phyloP scores from a whole-genome alignment of 495 filamentous ascomycete genomes.

The Penicillium cataractarum region DNA sequence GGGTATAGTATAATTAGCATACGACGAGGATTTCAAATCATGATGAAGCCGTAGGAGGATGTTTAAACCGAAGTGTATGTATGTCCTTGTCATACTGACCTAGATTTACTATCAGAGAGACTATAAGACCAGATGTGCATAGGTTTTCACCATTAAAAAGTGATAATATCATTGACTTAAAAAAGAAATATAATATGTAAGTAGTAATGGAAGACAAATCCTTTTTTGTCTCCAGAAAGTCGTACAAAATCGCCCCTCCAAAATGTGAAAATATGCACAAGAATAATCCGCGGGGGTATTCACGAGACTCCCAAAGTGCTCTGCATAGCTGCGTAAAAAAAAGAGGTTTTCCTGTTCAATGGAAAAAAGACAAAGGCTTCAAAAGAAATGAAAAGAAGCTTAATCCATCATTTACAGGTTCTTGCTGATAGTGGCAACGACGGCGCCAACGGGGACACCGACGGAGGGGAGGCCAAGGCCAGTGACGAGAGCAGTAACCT shows the following conservation, averaged over 20 bases:
- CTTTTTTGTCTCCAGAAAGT: conserved; percentile 12
- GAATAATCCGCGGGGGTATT: conserved; percentile 21
- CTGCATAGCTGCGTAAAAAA: conserved; percentile 29
- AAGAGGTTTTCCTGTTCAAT: conserved; percentile 3
- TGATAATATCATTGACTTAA: conserved; percentile 17
- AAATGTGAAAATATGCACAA: conserved; percentile 25
- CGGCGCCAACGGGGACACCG: conserved; percentile 36
- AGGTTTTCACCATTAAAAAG: no score
- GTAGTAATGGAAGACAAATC: conserved; percentile 2
- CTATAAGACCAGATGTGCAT: no score
- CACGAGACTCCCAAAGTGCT: conserved; percentile 26
- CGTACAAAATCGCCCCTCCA: conserved; percentile 22
- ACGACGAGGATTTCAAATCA: no score
- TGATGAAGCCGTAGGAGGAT: no score
- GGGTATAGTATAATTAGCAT: no score
- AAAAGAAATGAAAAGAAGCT: neutral
- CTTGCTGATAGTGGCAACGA: conserved; percentile 39
- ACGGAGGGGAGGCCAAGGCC: conserved; percentile 43
- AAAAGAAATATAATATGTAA: conserved; percentile 10
- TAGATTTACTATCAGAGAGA: no score
- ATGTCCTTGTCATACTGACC: no score
- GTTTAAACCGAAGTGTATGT: no score
- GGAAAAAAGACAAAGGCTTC: neutral
- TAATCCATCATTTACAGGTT: conserved; percentile 36
- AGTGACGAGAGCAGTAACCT: conserved; percentile 37